A percentile compares a stretch with the other conserved stretches of the same genome.
These are phyloP conservation scores for Trapa bicornis DNA, from an alignment of 345 rosid genomes.

Conservation along the genomic window DNA sequence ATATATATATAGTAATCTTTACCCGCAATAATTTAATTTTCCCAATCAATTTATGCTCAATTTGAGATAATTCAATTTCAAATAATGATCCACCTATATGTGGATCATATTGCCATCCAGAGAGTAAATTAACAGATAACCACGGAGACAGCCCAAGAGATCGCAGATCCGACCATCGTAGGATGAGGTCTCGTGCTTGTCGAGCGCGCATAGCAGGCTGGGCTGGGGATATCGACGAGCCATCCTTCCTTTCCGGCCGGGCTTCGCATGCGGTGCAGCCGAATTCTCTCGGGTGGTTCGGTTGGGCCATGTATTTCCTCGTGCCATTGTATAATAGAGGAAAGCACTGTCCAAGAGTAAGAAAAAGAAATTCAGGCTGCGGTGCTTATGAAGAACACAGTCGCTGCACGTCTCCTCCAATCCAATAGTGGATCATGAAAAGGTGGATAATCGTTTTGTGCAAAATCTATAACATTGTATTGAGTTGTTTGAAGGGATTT, in stretches of 20 bases:
- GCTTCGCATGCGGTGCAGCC: slow-evolving; percentile 80
- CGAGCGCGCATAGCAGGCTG: slow-evolving; percentile 53
- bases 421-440: not conserved
- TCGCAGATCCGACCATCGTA: slow-evolving; percentile 57
- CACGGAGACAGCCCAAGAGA: slow-evolving; percentile 69
- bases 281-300: slow-evolving; percentile 58
- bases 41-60: not conserved
- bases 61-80: not conserved
- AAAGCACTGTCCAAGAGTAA: not conserved
- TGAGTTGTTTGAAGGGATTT: no score
- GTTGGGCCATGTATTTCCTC: slow-evolving; percentile 34
- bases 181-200: slow-evolving; percentile 44
- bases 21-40: not conserved
- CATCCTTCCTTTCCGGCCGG: slow-evolving; percentile 95
- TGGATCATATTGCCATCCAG: slow-evolving; percentile 60
- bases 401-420: not conserved
- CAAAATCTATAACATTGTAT: no score
- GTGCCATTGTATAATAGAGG: not conserved
- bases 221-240: slow-evolving; percentile 48
- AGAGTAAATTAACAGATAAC: slow-evolving; percentile 62
- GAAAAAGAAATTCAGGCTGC: not conserved
- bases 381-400: not conserved
- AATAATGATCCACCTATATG: slow-evolving; percentile 39
- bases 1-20: not conserved
- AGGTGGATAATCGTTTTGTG: no score